Evolutionary conservation across 108 stramenopile genomes (phyloP).

Genomic region (Fragilaria crotonensis): DNA sequence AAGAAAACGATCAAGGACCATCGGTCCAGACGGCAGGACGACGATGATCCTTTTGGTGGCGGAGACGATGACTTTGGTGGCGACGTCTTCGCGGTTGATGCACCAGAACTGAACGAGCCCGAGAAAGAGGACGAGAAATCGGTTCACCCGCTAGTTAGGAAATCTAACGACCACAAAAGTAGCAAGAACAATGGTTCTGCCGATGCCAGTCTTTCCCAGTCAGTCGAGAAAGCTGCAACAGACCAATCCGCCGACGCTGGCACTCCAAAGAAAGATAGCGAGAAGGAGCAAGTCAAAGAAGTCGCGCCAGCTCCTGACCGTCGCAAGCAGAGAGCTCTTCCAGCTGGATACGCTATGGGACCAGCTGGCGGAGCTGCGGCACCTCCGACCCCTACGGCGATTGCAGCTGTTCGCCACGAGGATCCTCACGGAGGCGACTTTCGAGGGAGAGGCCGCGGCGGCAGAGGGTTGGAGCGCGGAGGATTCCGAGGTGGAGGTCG

Average conservation of each 20-base stretch:
- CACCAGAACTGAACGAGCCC: constrained; percentile 23
- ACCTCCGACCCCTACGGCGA: background rate
- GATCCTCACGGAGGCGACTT: background rate
- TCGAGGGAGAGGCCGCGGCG: constrained; percentile 2
- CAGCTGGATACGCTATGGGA: constrained; percentile 73
- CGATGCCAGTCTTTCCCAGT: constrained; percentile 4
- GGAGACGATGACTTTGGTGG: constrained; percentile 77
- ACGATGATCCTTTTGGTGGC: constrained; percentile 55
- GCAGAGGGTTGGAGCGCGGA: constrained; percentile 2
- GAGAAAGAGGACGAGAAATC: constrained; percentile 18
- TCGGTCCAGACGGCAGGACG: constrained; percentile 20
- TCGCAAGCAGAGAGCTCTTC: constrained; percentile 60
- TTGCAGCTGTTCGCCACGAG: background rate
- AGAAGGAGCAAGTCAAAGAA: constrained; percentile 3
- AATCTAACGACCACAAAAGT: constrained; percentile 8
- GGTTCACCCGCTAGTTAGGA: constrained; percentile 5
- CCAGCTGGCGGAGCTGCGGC: constrained; percentile 51
- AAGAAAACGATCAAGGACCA: constrained; percentile 24
- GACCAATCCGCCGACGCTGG: background rate
- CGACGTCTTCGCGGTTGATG: constrained; percentile 80
- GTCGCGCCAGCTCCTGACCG: constrained; percentile 9
- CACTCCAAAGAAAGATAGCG: constrained; percentile 1
- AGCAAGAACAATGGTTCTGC: constrained; percentile 3
- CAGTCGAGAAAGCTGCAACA: background rate
- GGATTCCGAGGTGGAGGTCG: constrained; percentile 6